Evolutionary conservation across 495 filamentous ascomycete genomes (phyloP).

Genomic region (Podospora anserina): DNA sequence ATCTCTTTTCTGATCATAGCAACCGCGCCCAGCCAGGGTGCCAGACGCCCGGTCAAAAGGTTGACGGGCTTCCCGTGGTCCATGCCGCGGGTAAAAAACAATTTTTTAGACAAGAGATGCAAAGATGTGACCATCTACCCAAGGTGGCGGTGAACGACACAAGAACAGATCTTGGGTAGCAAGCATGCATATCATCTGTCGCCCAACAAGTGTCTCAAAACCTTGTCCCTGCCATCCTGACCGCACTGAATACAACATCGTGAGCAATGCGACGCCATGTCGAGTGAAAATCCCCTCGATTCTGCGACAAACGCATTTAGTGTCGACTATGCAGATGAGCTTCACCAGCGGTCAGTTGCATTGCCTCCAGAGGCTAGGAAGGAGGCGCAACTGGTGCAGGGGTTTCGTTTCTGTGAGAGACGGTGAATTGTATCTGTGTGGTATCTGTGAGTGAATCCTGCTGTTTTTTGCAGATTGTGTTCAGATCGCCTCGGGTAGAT

Average conservation of each 20-base stretch:
- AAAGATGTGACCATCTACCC: constrained; percentile 29
- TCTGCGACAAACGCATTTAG: background rate
- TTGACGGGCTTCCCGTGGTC: constrained; percentile 31
- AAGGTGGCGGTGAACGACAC: constrained; percentile 39
- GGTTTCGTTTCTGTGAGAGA: background rate
- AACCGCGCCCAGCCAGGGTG: constrained; percentile 18
- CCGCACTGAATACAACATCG: constrained; percentile 19
- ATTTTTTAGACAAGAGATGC: constrained; percentile 19
- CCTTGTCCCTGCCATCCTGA: constrained; percentile 30
- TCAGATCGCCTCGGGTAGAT: constrained; percentile 3
- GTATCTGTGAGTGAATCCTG: background rate
- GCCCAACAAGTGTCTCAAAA: constrained; percentile 28
- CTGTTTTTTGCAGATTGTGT: constrained; percentile 8
- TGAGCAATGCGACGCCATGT: constrained; percentile 17
- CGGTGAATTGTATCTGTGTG: background rate
- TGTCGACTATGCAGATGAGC: constrained; percentile 7
- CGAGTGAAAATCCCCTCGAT: constrained; percentile 12
- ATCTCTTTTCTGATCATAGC: constrained; percentile 12
- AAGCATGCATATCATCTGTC: constrained; percentile 37
- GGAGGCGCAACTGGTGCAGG: background rate
- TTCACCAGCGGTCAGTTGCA: constrained; percentile 18
- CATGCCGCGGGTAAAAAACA: constrained; percentile 20
- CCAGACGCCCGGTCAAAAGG: constrained; percentile 24
- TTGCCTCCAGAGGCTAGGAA: background rate
- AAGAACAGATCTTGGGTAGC: constrained; percentile 36